Conservation (phyloP, 352 stramenopile genomes). For the Globisporangium cederbergense region DNA sequence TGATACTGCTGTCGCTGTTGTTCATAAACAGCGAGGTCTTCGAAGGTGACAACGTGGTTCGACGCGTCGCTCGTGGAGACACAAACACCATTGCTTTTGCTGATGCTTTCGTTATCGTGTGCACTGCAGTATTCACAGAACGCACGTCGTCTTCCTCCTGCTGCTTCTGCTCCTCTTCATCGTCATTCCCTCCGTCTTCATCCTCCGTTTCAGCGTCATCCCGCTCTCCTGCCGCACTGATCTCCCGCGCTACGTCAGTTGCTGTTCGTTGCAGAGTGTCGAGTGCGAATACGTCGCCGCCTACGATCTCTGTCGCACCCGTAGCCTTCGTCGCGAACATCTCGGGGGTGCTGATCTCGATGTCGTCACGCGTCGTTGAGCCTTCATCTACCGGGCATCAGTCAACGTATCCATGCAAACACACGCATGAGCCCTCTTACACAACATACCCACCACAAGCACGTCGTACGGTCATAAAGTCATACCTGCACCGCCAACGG, state of each 20-base stretch:
- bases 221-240: not conserved
- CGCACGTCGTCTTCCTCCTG: not conserved
- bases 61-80: slow-evolving; percentile 8
- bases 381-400: slow-evolving; percentile 5
- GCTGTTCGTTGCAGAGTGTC: not conserved
- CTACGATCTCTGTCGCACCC: not conserved
- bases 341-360: slow-evolving; percentile 32
- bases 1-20: slow-evolving; percentile 17
- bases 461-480: not conserved
- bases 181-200: not conserved
- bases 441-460: not conserved
- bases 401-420: not conserved
- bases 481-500: not conserved
- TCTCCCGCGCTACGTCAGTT: not conserved
- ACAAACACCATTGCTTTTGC: not conserved
- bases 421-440: not conserved
- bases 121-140: not conserved
- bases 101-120: not conserved
- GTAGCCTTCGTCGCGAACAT: slow-evolving; percentile 16
- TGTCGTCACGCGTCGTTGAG: slow-evolving; percentile 16
- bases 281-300: too few species aligned
- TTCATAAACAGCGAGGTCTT: slow-evolving; percentile 33
- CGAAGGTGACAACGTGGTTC: slow-evolving; percentile 44
- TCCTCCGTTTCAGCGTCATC: slow-evolving; percentile 10
- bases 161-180: slow-evolving; percentile 2